These are phyloP conservation scores for Trichoderma sp. DNA, from an alignment of 2,329 filamentous ascomycete species.

Conservation along the genomic window DNA sequence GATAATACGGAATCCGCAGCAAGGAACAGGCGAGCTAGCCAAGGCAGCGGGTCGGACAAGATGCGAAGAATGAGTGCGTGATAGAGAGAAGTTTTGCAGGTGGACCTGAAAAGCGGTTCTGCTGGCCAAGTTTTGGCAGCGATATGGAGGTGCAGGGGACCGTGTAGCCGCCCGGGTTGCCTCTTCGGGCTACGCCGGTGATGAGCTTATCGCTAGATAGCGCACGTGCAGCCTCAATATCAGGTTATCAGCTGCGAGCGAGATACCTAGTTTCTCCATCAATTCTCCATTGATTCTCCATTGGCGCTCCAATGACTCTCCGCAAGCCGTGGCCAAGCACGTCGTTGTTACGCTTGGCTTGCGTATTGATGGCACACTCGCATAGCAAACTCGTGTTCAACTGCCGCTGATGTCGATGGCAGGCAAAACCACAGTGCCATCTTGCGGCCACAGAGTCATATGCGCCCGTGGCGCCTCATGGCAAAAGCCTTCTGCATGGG, in stretches of 20 bases:
- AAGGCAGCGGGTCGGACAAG: slow-evolving; percentile 2
- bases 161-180: slow-evolving; percentile 5
- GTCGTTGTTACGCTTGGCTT: background rate
- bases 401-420: background rate
- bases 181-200: background rate
- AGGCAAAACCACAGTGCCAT: background rate
- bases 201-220: background rate
- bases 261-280: slow-evolving; percentile 12
- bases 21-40: background rate
- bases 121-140: background rate
- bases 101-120: slow-evolving; percentile 23
- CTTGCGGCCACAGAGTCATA: background rate
- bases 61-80: slow-evolving; percentile 1
- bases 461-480: background rate
- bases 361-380: background rate
- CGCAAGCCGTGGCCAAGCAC: background rate
- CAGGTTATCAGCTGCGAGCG: background rate
- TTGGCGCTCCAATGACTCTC: background rate
- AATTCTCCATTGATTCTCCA: slow-evolving; percentile 4
- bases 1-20: background rate
- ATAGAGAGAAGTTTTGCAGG: slow-evolving; percentile 21
- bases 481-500: background rate
- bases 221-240: background rate
- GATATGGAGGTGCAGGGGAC: background rate
- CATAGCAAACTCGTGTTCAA: background rate